These are phyloP conservation scores for Podaxis sp. DNA, from an alignment of 768 basidiomycete genomes.

Conservation along the genomic window DNA sequence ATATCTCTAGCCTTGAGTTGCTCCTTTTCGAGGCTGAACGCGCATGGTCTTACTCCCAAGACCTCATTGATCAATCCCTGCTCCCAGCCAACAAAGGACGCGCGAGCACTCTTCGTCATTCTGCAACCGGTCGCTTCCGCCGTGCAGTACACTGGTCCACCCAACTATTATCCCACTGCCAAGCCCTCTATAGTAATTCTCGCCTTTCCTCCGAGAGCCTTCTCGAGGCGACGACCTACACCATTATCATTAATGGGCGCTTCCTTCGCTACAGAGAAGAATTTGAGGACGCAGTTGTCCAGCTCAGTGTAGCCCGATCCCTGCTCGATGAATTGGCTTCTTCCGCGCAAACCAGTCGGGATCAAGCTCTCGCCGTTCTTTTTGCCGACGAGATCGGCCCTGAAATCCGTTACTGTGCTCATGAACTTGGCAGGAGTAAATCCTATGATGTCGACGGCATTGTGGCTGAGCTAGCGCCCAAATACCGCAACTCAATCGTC, in stretches of 20 bases:
- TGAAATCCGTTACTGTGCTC: slow-evolving; percentile 89
- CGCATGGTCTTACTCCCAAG: slow-evolving; percentile 88
- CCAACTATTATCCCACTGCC: slow-evolving; percentile 69
- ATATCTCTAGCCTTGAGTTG: slow-evolving; percentile 61
- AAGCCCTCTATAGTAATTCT: slow-evolving; percentile 49
- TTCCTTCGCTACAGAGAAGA: slow-evolving; percentile 74
- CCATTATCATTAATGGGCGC: slow-evolving; percentile 77
- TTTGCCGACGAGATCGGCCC: slow-evolving; percentile 88
- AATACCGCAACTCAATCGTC: slow-evolving; percentile 56
- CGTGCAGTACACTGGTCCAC: slow-evolving; percentile 77
- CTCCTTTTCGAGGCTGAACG: slow-evolving; percentile 89
- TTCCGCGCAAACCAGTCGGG: slow-evolving; percentile 65
- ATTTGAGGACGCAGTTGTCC: slow-evolving; percentile 69
- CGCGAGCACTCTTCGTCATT: slow-evolving; percentile 59
- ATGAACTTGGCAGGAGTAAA: slow-evolving; percentile 73
- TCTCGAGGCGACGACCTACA: slow-evolving; percentile 73
- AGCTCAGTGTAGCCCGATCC: slow-evolving; percentile 73
- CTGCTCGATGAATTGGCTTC: slow-evolving; percentile 66
- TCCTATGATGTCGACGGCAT: slow-evolving; percentile 82
- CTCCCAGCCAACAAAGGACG: slow-evolving; percentile 46
- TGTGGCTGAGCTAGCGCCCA: slow-evolving; percentile 55
- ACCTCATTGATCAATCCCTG: slow-evolving; percentile 52
- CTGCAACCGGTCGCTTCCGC: slow-evolving; percentile 75
- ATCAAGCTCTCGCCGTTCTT: slow-evolving; percentile 82
- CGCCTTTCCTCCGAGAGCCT: slow-evolving; percentile 55